Percentiles rank a stretch among this genome's conserved stretches.
Evolutionary conservation across 2,329 filamentous ascomycete species (phyloP).

Genomic region (Cladosporium cucumerinum): DNA sequence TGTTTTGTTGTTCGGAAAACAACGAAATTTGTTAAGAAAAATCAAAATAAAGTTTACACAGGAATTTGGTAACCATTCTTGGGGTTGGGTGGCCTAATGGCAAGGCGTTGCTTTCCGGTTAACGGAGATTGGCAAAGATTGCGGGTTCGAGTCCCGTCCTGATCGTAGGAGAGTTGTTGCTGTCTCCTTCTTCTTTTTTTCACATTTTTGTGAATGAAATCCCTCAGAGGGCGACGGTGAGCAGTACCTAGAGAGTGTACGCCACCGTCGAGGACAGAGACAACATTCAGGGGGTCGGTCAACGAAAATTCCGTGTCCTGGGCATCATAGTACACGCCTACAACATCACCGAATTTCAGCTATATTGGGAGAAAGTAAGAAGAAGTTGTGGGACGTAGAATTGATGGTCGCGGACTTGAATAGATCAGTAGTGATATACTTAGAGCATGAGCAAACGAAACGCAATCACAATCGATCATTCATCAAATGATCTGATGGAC

Average conservation of each 20-base stretch:
- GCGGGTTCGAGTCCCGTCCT: slow-evolving; percentile 17
- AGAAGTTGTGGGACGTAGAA: neutral
- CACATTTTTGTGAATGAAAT: neutral
- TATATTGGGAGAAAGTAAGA: neutral
- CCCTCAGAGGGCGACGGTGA: neutral
- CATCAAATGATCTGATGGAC: neutral
- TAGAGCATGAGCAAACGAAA: neutral
- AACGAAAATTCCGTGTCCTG: neutral
- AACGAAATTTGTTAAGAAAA: too few relatives aligned
- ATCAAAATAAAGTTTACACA: too few relatives aligned
- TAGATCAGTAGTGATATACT: neutral
- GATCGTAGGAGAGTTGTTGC: neutral
- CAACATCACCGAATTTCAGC: neutral
- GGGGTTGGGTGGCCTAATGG: slow-evolving; percentile 17
- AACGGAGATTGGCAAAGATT: slow-evolving; percentile 11
- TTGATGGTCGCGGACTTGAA: neutral
- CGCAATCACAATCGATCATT: neutral
- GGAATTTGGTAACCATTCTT: too few relatives aligned
- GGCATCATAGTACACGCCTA: too few relatives aligned
- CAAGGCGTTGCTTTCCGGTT: slow-evolving; percentile 17
- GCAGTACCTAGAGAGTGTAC: neutral
- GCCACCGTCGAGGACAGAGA: neutral
- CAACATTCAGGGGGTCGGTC: neutral
- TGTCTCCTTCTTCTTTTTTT: neutral
- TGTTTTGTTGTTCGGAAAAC: too few relatives aligned